phyloP scores from a whole-genome alignment of 2,329 filamentous ascomycete genomes.

The Fusarium chlamydosporum region DNA sequence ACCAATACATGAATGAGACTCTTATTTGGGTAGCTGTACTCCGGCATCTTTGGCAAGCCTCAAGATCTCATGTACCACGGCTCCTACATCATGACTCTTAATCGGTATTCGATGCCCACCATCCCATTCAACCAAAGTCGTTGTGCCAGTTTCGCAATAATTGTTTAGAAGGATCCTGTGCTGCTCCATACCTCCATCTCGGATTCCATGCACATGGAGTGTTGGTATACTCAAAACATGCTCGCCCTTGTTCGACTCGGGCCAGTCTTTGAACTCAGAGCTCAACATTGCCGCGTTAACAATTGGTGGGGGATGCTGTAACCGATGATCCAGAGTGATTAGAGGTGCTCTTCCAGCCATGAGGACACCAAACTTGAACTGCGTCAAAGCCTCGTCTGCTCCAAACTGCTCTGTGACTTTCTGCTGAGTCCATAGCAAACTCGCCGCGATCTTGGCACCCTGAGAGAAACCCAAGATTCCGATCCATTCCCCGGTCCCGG shows the following conservation, averaged over 20 bases:
- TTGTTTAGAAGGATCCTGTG: constrained; percentile 64
- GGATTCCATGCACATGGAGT: constrained; percentile 62
- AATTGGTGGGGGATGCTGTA: constrained; percentile 67
- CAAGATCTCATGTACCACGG: constrained; percentile 48
- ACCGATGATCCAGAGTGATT: constrained; percentile 55
- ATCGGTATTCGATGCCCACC: constrained; percentile 79
- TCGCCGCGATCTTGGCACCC: constrained; percentile 73
- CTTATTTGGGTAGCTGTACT: constrained; percentile 20
- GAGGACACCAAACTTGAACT: constrained; percentile 56
- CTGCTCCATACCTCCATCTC: constrained; percentile 73
- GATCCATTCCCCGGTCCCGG: constrained; percentile 70
- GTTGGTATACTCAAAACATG: constrained; percentile 55
- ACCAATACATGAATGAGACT: not conserved
- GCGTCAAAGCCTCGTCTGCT: constrained; percentile 35
- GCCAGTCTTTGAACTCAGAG: constrained; percentile 49
- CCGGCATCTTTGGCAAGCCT: constrained; percentile 43
- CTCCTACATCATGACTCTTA: constrained; percentile 74
- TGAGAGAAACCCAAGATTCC: constrained; percentile 76
- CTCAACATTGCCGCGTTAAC: constrained; percentile 46
- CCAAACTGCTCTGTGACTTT: constrained; percentile 59
- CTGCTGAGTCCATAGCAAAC: constrained; percentile 74
- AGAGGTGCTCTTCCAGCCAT: constrained; percentile 55
- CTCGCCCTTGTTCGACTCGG: constrained; percentile 64
- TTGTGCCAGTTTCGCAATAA: constrained; percentile 70
- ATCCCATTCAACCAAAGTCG: constrained; percentile 78